phyloP scores from a whole-genome alignment of 345 rosid genomes.

The Kernera saxatilis region DNA sequence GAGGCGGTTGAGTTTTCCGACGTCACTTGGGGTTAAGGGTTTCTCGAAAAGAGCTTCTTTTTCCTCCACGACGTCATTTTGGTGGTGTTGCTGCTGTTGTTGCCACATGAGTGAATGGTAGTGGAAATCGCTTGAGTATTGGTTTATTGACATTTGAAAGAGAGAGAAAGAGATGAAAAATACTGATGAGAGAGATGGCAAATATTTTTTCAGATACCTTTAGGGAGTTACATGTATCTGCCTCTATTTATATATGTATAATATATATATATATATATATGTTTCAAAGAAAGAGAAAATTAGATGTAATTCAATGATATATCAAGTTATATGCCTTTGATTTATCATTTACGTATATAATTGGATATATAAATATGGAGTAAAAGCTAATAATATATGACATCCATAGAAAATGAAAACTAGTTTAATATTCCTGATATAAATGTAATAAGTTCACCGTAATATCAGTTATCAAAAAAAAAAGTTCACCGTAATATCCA shows the following conservation, averaged over 20 bases:
- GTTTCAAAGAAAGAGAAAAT: constrained; percentile 9
- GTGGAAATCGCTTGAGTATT: constrained; percentile 37
- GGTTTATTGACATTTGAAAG: constrained; percentile 46
- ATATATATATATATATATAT: not conserved
- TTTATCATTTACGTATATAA: not conserved
- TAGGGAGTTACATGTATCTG: constrained; percentile 24
- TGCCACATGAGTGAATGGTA: constrained; percentile 42
- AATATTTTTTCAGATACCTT: constrained; percentile 16
- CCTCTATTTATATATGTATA: constrained; percentile 18
- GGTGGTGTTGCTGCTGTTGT: constrained; percentile 31
- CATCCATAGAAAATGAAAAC: not conserved
- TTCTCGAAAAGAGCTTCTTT: constrained; percentile 72
- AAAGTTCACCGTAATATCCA: not conserved
- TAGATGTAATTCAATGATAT: not conserved
- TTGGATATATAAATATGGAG: not conserved
- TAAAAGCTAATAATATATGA: not conserved
- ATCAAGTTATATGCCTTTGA: not conserved
- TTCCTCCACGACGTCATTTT: constrained; percentile 28
- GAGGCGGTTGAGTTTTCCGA: constrained; percentile 82
- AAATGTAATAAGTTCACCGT: constrained; percentile 8
- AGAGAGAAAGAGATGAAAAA: constrained; percentile 20
- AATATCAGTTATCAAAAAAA: too few relatives aligned
- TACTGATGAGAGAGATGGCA: constrained; percentile 30
- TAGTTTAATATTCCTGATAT: not conserved
- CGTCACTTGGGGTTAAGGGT: constrained; percentile 84